Evolutionary conservation across 345 rosid genomes (phyloP).

Genomic region (Camelina laxa): DNA sequence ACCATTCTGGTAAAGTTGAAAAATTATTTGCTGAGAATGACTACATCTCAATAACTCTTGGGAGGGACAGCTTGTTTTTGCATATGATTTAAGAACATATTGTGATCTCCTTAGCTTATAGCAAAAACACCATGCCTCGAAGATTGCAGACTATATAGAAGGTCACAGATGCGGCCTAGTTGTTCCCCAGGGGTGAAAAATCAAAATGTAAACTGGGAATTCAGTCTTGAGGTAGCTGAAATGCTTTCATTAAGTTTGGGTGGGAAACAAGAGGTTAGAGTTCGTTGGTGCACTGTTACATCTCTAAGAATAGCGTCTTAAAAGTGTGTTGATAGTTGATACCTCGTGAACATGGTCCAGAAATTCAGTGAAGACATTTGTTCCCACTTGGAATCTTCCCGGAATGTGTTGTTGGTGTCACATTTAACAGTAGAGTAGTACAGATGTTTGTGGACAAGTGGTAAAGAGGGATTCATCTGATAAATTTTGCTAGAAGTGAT

Average conservation of each 20-base stretch:
- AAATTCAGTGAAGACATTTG: constrained; percentile 8
- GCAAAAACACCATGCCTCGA: constrained; percentile 14
- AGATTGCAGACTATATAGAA: neutral
- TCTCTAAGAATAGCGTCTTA: neutral
- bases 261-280: neutral
- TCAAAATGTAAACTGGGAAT: neutral
- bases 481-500: neutral
- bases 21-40: neutral
- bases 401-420: neutral
- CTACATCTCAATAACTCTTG: neutral
- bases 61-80: constrained; percentile 6
- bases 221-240: neutral
- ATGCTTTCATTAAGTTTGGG: neutral
- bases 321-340: neutral
- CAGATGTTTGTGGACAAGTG: neutral
- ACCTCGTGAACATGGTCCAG: constrained; percentile 11
- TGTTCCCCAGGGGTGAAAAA: neutral
- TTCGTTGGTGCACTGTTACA: neutral
- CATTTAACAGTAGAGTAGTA: neutral
- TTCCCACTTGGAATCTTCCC: constrained; percentile 24
- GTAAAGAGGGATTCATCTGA: neutral
- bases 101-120: constrained; percentile 1
- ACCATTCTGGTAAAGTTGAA: constrained; percentile 28
- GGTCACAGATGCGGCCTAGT: neutral
- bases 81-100: neutral